Conservation (phyloP, 768 basidiomycete genomes). For the Lepiota venenata region DNA sequence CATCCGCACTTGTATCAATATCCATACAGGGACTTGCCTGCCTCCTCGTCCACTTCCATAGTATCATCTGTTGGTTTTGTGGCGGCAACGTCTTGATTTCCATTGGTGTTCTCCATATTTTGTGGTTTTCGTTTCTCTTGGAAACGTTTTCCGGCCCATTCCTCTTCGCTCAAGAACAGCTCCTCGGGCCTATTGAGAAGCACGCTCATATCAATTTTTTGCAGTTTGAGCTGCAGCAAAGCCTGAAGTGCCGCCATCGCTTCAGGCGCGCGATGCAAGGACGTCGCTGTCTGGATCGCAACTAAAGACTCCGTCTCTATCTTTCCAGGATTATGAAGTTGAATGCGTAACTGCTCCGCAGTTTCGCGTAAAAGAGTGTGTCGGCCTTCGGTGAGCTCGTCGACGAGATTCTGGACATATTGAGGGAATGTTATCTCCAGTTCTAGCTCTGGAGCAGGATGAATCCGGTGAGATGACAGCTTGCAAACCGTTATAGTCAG, state of each 20-base stretch:
- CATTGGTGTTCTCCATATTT: slow-evolving; percentile 7
- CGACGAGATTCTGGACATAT: slow-evolving; percentile 44
- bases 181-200: slow-evolving; percentile 46
- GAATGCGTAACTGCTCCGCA: slow-evolving; percentile 27
- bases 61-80: slow-evolving; percentile 8
- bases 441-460: slow-evolving; percentile 12
- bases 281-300: slow-evolving; percentile 33
- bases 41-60: slow-evolving; percentile 26
- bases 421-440: slow-evolving; percentile 36
- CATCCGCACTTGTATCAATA: slow-evolving; percentile 22
- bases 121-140: slow-evolving; percentile 28
- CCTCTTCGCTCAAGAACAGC: slow-evolving; percentile 46
- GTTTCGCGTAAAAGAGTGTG: slow-evolving; percentile 43
- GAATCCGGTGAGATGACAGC: background rate
- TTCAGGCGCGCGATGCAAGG: slow-evolving; percentile 40
- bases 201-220: slow-evolving; percentile 53
- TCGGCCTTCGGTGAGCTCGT: slow-evolving; percentile 44
- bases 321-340: slow-evolving; percentile 5
- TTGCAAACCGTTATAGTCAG: background rate
- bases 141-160: slow-evolving; percentile 45
- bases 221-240: slow-evolving; percentile 37
- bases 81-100: slow-evolving; percentile 6
- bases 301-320: slow-evolving; percentile 17
- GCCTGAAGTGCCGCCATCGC: slow-evolving; percentile 35
- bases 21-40: slow-evolving; percentile 28